Conservation (phyloP, 2,329 filamentous ascomycete species). For the Dactylellina parvicollis region DNA sequence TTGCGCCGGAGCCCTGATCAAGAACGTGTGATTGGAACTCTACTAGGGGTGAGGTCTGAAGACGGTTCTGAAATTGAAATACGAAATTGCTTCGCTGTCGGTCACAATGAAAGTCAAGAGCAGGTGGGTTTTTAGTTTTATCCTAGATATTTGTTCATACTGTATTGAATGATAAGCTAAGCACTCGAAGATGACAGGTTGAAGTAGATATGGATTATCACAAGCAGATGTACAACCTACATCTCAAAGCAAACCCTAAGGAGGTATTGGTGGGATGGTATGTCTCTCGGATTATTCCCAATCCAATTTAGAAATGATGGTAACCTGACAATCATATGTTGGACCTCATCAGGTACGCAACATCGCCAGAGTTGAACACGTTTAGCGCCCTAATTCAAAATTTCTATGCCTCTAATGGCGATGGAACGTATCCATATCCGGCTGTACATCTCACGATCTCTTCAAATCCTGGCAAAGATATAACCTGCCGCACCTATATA, state of each 20-base stretch:
- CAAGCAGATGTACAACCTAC: conserved; percentile 97
- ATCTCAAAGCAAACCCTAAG: conserved; percentile 91
- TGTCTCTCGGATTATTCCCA: not conserved
- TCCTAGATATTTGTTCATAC: not conserved
- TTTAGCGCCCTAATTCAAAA: conserved; percentile 99
- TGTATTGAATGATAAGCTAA: not conserved
- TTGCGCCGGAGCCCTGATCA: conserved; percentile 90
- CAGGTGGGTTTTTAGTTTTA: conserved; percentile 65
- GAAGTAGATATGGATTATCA: conserved; percentile 99
- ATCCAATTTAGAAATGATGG: not conserved
- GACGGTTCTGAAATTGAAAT: conserved; percentile 97
- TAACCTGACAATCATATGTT: not conserved
- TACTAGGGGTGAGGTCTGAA: conserved; percentile 91
- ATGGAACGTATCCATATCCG: conserved; percentile 96
- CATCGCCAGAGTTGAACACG: conserved; percentile 93
- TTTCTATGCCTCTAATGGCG: conserved; percentile 97
- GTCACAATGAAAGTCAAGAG: conserved; percentile 97
- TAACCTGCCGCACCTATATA: conserved; percentile 93
- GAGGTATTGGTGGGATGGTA: conserved; percentile 92
- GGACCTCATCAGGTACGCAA: conserved; percentile 74
- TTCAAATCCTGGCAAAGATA: conserved; percentile 85
- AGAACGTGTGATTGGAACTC: conserved; percentile 94
- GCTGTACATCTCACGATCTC: conserved; percentile 95
- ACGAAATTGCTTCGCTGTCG: conserved; percentile 94
- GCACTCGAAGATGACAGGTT: conserved; percentile 64